phyloP scores from a whole-genome alignment of 805 yeast genomes.

The Cyberlindnera sargentensis region DNA sequence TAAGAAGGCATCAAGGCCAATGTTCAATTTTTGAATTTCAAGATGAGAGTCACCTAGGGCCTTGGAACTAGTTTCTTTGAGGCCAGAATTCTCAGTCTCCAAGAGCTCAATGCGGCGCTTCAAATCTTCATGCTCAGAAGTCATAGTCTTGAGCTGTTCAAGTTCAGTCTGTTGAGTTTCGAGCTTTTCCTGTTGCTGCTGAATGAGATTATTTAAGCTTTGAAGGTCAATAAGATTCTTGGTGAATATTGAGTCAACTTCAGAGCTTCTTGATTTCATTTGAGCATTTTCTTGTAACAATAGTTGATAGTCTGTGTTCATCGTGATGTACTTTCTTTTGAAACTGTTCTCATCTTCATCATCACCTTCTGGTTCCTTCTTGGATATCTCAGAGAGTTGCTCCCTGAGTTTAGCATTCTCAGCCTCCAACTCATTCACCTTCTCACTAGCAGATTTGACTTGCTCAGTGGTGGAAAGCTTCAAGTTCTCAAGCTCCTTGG shows the following conservation, averaged over 20 bases:
- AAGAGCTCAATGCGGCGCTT: constrained; percentile 39
- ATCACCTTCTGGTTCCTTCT: constrained; percentile 11
- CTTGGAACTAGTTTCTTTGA: constrained; percentile 31
- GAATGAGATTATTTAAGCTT: constrained; percentile 46
- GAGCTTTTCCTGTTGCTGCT: constrained; percentile 43
- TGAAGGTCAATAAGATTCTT: constrained; percentile 46
- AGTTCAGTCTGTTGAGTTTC: constrained; percentile 34
- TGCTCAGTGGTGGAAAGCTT: constrained; percentile 40
- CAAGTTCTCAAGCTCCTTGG: constrained; percentile 30
- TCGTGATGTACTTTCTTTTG: constrained; percentile 37
- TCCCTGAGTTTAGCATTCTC: constrained; percentile 24
- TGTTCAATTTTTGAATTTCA: constrained; percentile 21
- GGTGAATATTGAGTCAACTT: constrained; percentile 46
- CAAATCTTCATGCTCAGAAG: constrained; percentile 41
- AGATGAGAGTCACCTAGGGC: constrained; percentile 24
- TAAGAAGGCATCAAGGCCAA: constrained; percentile 23
- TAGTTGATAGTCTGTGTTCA: constrained; percentile 37
- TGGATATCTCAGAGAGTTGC: not conserved
- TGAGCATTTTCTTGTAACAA: constrained; percentile 39
- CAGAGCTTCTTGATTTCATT: constrained; percentile 34
- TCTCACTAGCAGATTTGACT: constrained; percentile 50
- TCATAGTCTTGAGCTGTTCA: constrained; percentile 35
- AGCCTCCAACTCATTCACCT: constrained; percentile 41
- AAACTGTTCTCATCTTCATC: constrained; percentile 24
- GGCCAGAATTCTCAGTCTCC: constrained; percentile 35